Percentiles rank a stretch among this genome's conserved stretches.
Conservation (phyloP, 2,329 filamentous ascomycete species). For the Colletotrichum tabaci region DNA sequence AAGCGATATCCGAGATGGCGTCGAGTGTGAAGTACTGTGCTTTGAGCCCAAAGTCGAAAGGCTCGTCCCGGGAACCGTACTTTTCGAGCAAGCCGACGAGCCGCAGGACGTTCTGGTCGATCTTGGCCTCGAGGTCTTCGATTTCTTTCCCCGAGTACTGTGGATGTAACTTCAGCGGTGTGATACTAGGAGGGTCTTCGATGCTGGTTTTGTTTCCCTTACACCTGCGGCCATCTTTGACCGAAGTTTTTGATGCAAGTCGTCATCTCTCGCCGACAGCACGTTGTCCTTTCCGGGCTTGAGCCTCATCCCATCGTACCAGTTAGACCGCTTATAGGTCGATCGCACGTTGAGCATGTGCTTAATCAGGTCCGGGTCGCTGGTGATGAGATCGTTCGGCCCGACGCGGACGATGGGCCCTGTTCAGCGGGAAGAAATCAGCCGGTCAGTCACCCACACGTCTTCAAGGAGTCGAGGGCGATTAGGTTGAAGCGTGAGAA, state of each 20-base stretch:
- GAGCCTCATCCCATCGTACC: conserved; percentile 66
- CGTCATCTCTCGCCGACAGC: conserved; percentile 65
- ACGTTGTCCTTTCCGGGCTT: conserved; percentile 69
- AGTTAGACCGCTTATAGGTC: conserved; percentile 55
- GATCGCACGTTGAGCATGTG: conserved; percentile 56
- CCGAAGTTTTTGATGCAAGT: conserved; percentile 57
- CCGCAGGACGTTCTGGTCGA: conserved; percentile 63
- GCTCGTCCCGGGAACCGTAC: conserved; percentile 57
- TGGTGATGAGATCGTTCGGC: conserved; percentile 58
- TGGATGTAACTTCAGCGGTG: neutral
- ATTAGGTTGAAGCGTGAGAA: neutral
- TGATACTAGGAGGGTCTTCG: too few relatives aligned
- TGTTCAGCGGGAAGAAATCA: neutral
- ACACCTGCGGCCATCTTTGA: conserved; percentile 67
- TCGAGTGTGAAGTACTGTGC: conserved; percentile 68
- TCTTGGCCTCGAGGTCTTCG: conserved; percentile 61
- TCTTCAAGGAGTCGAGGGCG: too few relatives aligned
- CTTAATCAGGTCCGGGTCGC: conserved; percentile 57
- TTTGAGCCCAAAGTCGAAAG: conserved; percentile 63
- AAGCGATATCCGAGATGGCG: conserved; percentile 66
- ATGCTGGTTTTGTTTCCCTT: conserved; percentile 30
- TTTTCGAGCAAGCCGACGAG: conserved; percentile 61
- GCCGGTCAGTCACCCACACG: neutral
- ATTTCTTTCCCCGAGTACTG: conserved; percentile 68
- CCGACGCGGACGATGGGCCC: conserved; percentile 59